Conservation (phyloP, 1,139 yeast genomes). For the Kluyveromyces marxianus region DNA sequence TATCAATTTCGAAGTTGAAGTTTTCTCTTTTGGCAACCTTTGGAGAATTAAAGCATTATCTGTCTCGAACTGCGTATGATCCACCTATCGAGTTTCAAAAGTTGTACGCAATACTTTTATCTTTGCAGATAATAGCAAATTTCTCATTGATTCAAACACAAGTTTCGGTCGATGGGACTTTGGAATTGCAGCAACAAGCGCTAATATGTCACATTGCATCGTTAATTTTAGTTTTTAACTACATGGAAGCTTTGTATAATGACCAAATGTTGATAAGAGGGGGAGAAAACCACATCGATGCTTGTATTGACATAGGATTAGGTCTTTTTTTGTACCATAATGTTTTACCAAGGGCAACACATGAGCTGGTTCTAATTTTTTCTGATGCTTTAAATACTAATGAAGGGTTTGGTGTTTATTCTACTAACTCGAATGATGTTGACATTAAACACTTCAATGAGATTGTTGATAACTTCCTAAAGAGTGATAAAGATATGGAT, state of each 20-base stretch:
- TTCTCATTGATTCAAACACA: neutral
- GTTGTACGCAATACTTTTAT: neutral
- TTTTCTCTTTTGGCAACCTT: neutral
- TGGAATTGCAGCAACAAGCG: neutral
- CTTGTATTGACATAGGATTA: neutral
- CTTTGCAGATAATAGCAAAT: neutral
- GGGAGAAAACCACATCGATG: neutral
- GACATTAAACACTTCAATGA: neutral
- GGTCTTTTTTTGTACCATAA: neutral
- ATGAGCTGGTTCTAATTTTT: neutral
- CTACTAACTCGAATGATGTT: neutral
- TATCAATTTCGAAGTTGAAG: neutral
- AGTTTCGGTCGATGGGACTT: neutral
- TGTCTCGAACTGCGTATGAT: neutral
- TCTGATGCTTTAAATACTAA: neutral
- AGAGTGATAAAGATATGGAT: neutral
- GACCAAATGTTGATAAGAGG: neutral
- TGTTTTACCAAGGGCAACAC: conserved; percentile 1
- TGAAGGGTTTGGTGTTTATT: no score
- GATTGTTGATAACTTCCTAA: neutral
- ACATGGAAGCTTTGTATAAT: neutral
- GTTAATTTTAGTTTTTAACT: neutral
- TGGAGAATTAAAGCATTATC: neutral
- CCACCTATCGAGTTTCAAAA: neutral
- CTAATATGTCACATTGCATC: neutral